Base-by-base conservation (phyloP, 148 eudicot genomes). In the Spergularia marina region DNA sequence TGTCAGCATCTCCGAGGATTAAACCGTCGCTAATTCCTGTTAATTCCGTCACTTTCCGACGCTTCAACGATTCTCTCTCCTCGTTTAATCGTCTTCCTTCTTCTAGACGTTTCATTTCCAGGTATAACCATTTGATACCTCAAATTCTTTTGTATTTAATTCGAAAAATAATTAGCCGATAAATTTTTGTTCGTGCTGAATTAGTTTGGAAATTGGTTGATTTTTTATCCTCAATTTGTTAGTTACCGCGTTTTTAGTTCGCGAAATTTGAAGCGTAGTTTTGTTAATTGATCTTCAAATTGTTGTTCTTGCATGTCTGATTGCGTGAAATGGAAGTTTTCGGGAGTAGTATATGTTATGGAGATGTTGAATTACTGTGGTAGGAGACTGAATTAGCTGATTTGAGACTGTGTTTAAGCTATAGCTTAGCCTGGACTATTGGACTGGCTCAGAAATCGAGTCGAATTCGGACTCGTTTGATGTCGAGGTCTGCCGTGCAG, bases 51-150 rank as follows among this genome's bases (percentile, higher is more conserved):
- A 36, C 53, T 34, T 74, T 83, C 30, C 61, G 63, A 18, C 77
- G 63, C 13, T 72, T 80, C 25, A 80, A 69, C 39, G 41, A 69
- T 61, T 66, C 77, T 77, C 66, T 76, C 17, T 57, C 80, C 34
- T 82, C 82, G 7, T 40, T 51, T 59, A 41, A 15, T 53, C 44
- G 10, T 62, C 64, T 53, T 57, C 59, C 82, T 40, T 65, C 63
- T 49, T 70, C 70, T 36, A 74, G 64, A n/a, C 73, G 52, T 34
- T 76, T 76, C 18, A 58, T 52, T 64, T 56, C 72, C 10, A 77
- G 91, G 91, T 88, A 77, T 15, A 4, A 65, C 40, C 66, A 8
- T 8, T 55, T 7, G 9, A 10, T 39, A 25, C 17, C 41, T 58
- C n/a, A 23, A 47, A 21, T 0, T 18, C 14, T 44, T 10, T 9